Percentiles rank a stretch among this genome's conserved stretches.
Evolutionary conservation across 805 yeast genomes (phyloP).

Genomic region (Cyberlindnera veronae): DNA sequence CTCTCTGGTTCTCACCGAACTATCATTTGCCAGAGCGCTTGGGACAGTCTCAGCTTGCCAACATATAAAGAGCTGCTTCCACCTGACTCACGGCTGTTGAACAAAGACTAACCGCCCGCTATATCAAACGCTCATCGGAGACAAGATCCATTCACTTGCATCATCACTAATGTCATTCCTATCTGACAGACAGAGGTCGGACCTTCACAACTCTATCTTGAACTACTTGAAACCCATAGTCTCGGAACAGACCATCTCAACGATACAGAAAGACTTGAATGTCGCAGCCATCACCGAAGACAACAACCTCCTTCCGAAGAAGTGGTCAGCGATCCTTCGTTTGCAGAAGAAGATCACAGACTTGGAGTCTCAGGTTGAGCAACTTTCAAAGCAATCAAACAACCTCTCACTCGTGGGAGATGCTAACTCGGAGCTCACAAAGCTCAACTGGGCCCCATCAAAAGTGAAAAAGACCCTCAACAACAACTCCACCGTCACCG

Average conservation of each 20-base stretch:
- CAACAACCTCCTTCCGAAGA: constrained; percentile 53
- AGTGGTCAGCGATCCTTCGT: constrained; percentile 84
- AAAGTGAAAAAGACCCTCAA: constrained; percentile 24
- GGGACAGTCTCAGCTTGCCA: no score
- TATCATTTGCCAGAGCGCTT: no score
- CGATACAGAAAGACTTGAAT: constrained; percentile 24
- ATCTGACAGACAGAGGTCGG: constrained; percentile 41
- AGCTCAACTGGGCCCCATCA: constrained; percentile 27
- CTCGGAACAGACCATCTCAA: constrained; percentile 9
- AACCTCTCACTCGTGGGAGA: constrained; percentile 30
- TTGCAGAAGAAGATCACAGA: constrained; percentile 72
- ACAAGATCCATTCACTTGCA: neutral
- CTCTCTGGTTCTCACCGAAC: no score
- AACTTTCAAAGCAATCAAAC: constrained; percentile 45
- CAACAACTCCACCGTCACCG: constrained; percentile 49
- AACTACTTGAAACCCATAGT: constrained; percentile 42
- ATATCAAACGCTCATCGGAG: no score
- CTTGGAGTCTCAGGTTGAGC: constrained; percentile 55
- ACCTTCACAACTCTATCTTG: constrained; percentile 44
- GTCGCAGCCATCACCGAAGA: constrained; percentile 24
- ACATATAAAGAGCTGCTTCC: no score
- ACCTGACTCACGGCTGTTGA: no score
- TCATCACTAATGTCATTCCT: constrained; percentile 30
- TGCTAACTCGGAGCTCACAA: constrained; percentile 12
- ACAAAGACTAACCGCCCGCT: no score